These are phyloP conservation scores for Brassica juncea DNA, from an alignment of 345 rosid genomes.

Conservation along the genomic window DNA sequence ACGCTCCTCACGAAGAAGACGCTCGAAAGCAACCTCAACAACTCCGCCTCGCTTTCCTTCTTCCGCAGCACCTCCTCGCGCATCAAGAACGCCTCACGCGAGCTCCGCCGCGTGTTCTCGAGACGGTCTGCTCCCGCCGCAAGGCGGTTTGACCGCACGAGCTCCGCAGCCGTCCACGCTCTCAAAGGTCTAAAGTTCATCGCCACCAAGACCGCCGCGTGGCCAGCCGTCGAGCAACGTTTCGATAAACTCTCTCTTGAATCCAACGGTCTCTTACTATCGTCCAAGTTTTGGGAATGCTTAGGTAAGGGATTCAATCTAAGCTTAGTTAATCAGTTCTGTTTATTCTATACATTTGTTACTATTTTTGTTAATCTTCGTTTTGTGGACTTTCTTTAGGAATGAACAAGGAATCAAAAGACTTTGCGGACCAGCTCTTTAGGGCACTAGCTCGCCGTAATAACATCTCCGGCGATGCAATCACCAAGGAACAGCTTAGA, in stretches of 20 bases:
- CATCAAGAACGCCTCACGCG: conserved; percentile 74
- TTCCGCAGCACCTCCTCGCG: conserved; percentile 66
- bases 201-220: conserved; percentile 58
- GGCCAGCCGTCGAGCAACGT: conserved; percentile 70
- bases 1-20: conserved; percentile 66
- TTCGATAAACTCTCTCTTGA: conserved; percentile 59
- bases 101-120: conserved; percentile 68
- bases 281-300: conserved; percentile 75
- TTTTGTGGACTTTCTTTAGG: conserved; percentile 39
- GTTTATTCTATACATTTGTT: no score
- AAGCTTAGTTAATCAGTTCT: no score
- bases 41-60: conserved; percentile 50
- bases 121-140: conserved; percentile 47
- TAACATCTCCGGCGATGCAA: conserved; percentile 59
- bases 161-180: conserved; percentile 77
- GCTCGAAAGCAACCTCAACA: conserved; percentile 50
- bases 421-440: conserved; percentile 76
- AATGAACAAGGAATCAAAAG: conserved; percentile 85
- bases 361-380: background rate
- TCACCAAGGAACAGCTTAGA: conserved; percentile 65
- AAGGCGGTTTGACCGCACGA: conserved; percentile 56
- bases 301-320: conserved; percentile 49
- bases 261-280: conserved; percentile 57
- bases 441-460: conserved; percentile 70
- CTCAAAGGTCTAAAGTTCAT: conserved; percentile 88